Percentiles rank a stretch among this genome's conserved stretches.
These are phyloP conservation scores for Botrytis fabae DNA, from an alignment of 2,329 filamentous ascomycete species.

Conservation along the genomic window DNA sequence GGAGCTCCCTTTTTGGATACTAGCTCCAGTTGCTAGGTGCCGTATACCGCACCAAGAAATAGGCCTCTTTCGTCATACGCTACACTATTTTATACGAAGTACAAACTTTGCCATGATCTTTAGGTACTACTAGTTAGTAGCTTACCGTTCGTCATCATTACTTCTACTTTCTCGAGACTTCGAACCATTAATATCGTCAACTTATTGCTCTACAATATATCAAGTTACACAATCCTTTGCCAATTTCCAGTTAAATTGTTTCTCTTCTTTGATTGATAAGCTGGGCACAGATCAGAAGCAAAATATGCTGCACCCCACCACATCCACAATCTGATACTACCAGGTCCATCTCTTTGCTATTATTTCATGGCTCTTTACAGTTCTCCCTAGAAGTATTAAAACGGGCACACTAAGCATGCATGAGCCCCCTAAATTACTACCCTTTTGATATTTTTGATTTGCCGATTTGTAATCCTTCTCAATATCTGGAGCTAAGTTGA, in stretches of 20 bases:
- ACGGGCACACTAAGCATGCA: slow-evolving; percentile 5
- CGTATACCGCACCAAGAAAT: not conserved
- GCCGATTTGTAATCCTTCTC: not conserved
- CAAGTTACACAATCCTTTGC: not conserved
- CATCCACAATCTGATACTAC: slow-evolving; percentile 4
- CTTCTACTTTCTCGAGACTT: not conserved
- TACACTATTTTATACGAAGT: not conserved
- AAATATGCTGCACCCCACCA: not conserved
- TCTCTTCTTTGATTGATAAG: slow-evolving; percentile 22
- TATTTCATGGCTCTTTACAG: not conserved
- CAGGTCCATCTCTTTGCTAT: not conserved
- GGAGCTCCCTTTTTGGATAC: not conserved
- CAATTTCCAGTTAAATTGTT: not conserved
- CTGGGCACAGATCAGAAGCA: slow-evolving; percentile 7
- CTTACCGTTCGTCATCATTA: slow-evolving; percentile 8
- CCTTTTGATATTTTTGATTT: not conserved
- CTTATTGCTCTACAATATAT: not conserved
- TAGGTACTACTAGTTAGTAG: not conserved
- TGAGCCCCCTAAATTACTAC: not conserved
- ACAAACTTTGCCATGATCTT: not conserved
- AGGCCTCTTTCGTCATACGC: slow-evolving; percentile 1
- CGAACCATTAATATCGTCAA: not conserved
- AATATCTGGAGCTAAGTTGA: slow-evolving; percentile 2
- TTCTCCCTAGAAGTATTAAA: not conserved
- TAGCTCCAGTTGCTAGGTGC: not conserved